phyloP scores from a whole-genome alignment of 1,284 basidiomycete genomes.

The Ustilago hordei region DNA sequence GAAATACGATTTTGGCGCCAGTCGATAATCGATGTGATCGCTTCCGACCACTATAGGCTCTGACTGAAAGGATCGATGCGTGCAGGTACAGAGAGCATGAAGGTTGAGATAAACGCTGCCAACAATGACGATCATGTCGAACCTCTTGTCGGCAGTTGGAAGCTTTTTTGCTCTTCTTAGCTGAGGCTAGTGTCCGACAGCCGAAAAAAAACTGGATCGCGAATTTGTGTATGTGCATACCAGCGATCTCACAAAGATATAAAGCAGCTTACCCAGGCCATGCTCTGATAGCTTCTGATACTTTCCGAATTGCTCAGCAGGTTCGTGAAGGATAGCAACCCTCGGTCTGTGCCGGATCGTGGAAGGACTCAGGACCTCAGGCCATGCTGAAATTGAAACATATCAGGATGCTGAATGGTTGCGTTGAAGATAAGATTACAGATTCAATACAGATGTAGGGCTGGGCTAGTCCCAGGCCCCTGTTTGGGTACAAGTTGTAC shows the following conservation, averaged over 20 bases:
- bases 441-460: not conserved
- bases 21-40: too few relatives aligned
- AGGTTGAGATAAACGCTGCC: too few relatives aligned
- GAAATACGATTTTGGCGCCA: too few relatives aligned
- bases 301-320: not conserved
- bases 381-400: not conserved
- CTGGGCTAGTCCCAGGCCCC: not conserved
- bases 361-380: not conserved
- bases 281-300: not conserved
- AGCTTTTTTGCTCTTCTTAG: slow-evolving; percentile 13
- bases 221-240: not conserved
- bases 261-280: not conserved
- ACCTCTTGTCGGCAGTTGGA: not conserved
- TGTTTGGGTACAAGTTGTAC: not conserved
- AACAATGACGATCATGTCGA: not conserved
- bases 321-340: not conserved
- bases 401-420: not conserved
- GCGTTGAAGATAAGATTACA: not conserved
- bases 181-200: slow-evolving; percentile 10
- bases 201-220: not conserved
- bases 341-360: not conserved
- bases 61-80: too few relatives aligned
- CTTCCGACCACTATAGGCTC: too few relatives aligned
- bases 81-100: too few relatives aligned
- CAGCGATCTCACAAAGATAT: not conserved